These are phyloP conservation scores for Hermanozyma aechmeae DNA, from an alignment of 805 yeast species.

Conservation along the genomic window DNA sequence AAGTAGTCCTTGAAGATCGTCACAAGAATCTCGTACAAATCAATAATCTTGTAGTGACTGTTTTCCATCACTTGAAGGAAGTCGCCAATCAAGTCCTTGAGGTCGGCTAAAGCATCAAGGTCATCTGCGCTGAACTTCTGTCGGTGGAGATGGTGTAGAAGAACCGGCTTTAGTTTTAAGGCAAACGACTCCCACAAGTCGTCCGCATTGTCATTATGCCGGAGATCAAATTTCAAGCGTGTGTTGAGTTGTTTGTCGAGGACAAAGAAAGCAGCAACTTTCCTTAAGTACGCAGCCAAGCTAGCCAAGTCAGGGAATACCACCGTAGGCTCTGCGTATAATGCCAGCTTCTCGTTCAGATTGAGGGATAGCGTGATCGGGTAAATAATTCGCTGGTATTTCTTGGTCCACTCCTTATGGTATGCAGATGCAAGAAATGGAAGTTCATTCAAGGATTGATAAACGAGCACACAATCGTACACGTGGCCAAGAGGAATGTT, in stretches of 20 bases:
- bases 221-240: slow-evolving; percentile 54
- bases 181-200: slow-evolving; percentile 71
- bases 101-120: slow-evolving; percentile 38
- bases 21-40: slow-evolving; percentile 54
- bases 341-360: slow-evolving; percentile 14
- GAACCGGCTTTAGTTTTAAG: slow-evolving; percentile 49
- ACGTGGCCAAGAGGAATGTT: slow-evolving; percentile 59
- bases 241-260: slow-evolving; percentile 62
- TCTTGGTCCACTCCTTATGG: slow-evolving; percentile 60
- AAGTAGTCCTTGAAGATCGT: slow-evolving; percentile 47
- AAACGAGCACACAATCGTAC: slow-evolving; percentile 77
- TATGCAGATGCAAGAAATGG: slow-evolving; percentile 55
- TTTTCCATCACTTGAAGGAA: slow-evolving; percentile 72
- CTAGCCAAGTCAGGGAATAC: slow-evolving; percentile 21
- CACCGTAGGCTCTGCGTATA: slow-evolving; percentile 22
- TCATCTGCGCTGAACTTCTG: slow-evolving; percentile 20
- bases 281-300: slow-evolving; percentile 47
- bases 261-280: slow-evolving; percentile 67
- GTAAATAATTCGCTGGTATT: slow-evolving; percentile 62
- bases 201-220: slow-evolving; percentile 50
- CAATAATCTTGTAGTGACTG: slow-evolving; percentile 49
- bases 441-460: slow-evolving; percentile 58
- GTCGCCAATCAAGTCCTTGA: slow-evolving; percentile 58
- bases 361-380: slow-evolving; percentile 39
- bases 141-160: slow-evolving; percentile 38